Base-by-base conservation (phyloP, 768 basidiomycete species). In the Tulasnella sp. region DNA sequence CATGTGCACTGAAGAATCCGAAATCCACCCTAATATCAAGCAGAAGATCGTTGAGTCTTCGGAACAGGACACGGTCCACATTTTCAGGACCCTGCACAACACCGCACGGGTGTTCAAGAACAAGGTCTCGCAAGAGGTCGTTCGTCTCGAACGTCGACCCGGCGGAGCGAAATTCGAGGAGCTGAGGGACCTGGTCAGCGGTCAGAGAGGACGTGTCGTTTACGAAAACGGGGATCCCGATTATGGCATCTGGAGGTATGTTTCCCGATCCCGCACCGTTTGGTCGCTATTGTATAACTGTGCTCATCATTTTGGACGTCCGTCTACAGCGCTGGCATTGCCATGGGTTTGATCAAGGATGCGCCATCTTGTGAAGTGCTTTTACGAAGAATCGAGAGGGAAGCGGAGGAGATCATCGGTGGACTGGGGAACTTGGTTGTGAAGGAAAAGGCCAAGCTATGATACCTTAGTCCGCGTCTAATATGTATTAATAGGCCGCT, bases 111-210 rank as follows among this genome's bases (percentile, higher is more conserved):
- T 93, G 12, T 92, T 84, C 83, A 94, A 90, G 83, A 95, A 95
- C 82, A 86, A 86, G 70, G 87, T 96, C 29, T 83, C 95, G 16
- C 78, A 85, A 78, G 89, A 96, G 78, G 95, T 98, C 19, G 90
- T 96, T n/a, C 81, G 84, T 16, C 84, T 95, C 42, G 95, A 97
- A 81, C 83, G 83, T 17, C 84, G 88, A 37, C 88, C 91, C 1
- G 91, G 90, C 44, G 93, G 94, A 14, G 91, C 90, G 44, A 89
- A 95, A 80, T 97, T 97, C 75, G 88, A 91, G 76, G 94, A 95
- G 44, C 75, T 96, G 16, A 84, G 88, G 19, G 87, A 95, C 42
- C 79, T 82, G 34, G 82, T 82, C 9, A 63, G 79, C 0, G 82
- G 82, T 29, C 77, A 78, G 1, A 67, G 81, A 40, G 81, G 81